Base-by-base conservation (phyloP, 257 asterid species). In the Solanum appendiculatum region DNA sequence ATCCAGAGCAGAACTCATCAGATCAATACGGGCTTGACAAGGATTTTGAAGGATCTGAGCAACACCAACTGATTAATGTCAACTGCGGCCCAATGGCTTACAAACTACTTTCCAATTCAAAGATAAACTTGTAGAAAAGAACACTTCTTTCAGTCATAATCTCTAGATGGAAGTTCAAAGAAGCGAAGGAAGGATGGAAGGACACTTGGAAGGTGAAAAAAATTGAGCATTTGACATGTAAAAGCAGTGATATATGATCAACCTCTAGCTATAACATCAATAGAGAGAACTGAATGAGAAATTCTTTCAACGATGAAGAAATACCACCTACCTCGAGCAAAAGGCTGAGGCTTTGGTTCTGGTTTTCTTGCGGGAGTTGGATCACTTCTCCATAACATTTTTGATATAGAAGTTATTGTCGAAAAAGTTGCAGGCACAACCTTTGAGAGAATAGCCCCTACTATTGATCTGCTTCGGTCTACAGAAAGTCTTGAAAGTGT, bases 351-450 rank as follows among this genome's bases (percentile, higher is more conserved):
- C 86, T 89, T 93, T 37, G 92, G 92, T 91, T 96, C 98, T 81
- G 95, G 98, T 85, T 92, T 93, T 87, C 89, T 95, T 16, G 91
- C 40, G 16, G 90, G 88, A 42, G 75, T 80, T 44, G 85, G 91
- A 80, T 95, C 97, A 88, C 97, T 94, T 88, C 98, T 95, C 99
- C 98, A 97, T 85, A 96, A 89, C 93, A 95, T 89, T 92, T 92
- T 95, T 8, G 98, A 92, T 87, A 96, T 90, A 44, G 99, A 96
- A 86, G 98, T 91, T 90, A 97, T 95, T 3, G 99, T 96, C 64
- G 99, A 97, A 92, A 96, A 95, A 80, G 99, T 90, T 72, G 95
- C 96, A 87, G 99, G 99, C 68, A 97, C 98, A 90, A 96, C 99
- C 94, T 94, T 95, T 44, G 99, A 96, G 90, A 97, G 93, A 90